A percentile compares a stretch with the other conserved stretches of the same genome.
These are phyloP conservation scores for Ilyonectria sp. DNA, from an alignment of 2,329 filamentous ascomycete genomes.

Conservation along the genomic window DNA sequence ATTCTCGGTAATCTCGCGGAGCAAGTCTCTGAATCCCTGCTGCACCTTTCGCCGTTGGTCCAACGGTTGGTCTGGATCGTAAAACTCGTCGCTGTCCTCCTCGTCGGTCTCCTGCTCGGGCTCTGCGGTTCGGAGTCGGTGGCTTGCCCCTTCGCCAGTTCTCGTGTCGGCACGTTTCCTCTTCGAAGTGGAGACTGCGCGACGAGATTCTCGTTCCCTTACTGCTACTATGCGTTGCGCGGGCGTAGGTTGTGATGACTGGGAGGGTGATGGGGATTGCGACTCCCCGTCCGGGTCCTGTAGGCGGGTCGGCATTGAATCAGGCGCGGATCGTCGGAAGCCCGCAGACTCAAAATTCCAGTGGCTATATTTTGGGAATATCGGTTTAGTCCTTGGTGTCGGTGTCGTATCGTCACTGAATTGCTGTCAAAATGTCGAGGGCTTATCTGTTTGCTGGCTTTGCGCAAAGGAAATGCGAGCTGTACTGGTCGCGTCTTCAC, in stretches of 20 bases:
- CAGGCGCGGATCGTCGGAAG: neutral
- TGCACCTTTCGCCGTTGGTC: conserved; percentile 81
- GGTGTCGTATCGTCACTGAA: neutral
- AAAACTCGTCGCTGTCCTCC: conserved; percentile 62
- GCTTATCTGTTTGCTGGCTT: neutral
- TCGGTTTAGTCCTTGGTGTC: neutral
- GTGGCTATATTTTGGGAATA: neutral
- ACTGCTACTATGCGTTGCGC: conserved; percentile 44
- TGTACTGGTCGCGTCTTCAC: conserved; percentile 19
- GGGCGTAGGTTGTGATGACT: conserved; percentile 36
- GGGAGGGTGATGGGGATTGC: conserved; percentile 41
- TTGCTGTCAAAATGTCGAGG: neutral
- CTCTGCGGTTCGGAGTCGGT: conserved; percentile 46
- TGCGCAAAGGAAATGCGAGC: neutral
- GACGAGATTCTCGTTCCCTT: conserved; percentile 44
- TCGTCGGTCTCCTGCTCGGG: conserved; percentile 40
- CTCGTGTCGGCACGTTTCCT: conserved; percentile 51
- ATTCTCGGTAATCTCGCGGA: conserved; percentile 73
- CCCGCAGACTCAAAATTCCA: neutral
- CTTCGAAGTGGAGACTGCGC: conserved; percentile 48
- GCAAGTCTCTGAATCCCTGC: conserved; percentile 78
- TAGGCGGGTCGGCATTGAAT: conserved; percentile 48
- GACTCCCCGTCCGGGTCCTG: conserved; percentile 41
- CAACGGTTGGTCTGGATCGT: conserved; percentile 87
- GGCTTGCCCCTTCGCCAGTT: conserved; percentile 40